These are phyloP conservation scores for Ceratobasidium papillatum DNA, from an alignment of 1,284 basidiomycete species.

Conservation along the genomic window DNA sequence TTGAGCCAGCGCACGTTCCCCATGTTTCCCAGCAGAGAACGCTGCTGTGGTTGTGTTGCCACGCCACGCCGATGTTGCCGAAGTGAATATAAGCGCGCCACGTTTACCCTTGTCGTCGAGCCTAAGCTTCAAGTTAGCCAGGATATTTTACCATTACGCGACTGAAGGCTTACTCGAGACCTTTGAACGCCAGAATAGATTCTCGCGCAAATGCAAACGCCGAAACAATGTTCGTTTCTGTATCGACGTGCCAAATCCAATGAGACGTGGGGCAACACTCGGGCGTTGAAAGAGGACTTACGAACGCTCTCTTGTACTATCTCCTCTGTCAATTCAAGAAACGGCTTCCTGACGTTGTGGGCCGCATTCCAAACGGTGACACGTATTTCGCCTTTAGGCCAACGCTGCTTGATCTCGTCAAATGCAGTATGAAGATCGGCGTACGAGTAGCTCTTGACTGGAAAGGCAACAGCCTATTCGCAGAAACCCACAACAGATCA, in stretches of 20 bases:
- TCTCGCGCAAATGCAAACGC: slow-evolving; percentile 75
- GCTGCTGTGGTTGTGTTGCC: slow-evolving; percentile 71
- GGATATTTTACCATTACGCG: neutral
- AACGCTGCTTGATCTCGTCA: slow-evolving; percentile 61
- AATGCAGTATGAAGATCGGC: slow-evolving; percentile 65
- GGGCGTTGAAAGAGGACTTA: slow-evolving; percentile 58
- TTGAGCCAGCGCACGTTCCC: slow-evolving; percentile 71
- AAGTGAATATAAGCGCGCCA: slow-evolving; percentile 79
- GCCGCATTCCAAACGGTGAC: slow-evolving; percentile 74
- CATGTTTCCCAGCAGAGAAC: slow-evolving; percentile 76
- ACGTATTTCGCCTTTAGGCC: slow-evolving; percentile 63
- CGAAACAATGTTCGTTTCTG: slow-evolving; percentile 66
- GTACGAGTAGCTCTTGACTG: slow-evolving; percentile 64
- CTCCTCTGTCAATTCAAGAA: slow-evolving; percentile 68
- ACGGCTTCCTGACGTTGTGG: slow-evolving; percentile 67
- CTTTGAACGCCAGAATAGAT: slow-evolving; percentile 68
- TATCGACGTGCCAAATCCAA: neutral
- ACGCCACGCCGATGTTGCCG: slow-evolving; percentile 73
- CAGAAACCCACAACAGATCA: neutral
- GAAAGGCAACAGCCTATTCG: slow-evolving; percentile 66
- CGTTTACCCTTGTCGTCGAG: slow-evolving; percentile 60
- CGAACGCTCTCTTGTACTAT: slow-evolving; percentile 46
- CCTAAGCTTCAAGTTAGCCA: slow-evolving; percentile 40
- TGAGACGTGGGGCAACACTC: neutral
- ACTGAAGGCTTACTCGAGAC: slow-evolving; percentile 55